phyloP scores from a whole-genome alignment of 495 filamentous ascomycete species.

The Penicillium desertorum region DNA sequence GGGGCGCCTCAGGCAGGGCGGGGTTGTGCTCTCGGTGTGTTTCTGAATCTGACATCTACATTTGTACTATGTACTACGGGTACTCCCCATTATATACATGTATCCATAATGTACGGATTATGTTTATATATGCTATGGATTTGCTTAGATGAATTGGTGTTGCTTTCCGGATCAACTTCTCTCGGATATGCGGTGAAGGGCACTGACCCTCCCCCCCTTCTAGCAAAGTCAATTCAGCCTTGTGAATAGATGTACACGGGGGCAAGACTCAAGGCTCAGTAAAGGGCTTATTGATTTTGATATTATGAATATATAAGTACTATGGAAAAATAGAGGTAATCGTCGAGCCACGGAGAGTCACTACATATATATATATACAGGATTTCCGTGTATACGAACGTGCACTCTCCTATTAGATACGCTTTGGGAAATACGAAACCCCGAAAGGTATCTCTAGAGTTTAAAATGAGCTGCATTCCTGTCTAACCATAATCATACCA shows the following conservation, averaged over 20 bases:
- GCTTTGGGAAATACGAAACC: neutral
- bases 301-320: neutral
- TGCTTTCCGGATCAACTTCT: neutral
- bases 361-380: neutral
- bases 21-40: slow-evolving; percentile 8
- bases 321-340: neutral
- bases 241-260: neutral
- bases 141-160: too few species aligned
- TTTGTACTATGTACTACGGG: slow-evolving; percentile 3
- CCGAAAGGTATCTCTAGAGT: neutral
- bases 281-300: neutral
- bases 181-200: slow-evolving; percentile 8
- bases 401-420: neutral
- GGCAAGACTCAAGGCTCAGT: neutral
- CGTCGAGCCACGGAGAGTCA: neutral
- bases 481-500: neutral
- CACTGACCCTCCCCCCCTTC: neutral
- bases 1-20: slow-evolving; percentile 19
- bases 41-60: too few species aligned
- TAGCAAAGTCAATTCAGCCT: slow-evolving; percentile 5
- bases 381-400: neutral
- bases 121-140: too few species aligned
- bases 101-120: too few species aligned
- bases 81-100: too few species aligned
- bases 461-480: neutral